Base-by-base conservation (phyloP, 2,329 filamentous ascomycete species). In the Arthrinium puccinioides region DNA sequence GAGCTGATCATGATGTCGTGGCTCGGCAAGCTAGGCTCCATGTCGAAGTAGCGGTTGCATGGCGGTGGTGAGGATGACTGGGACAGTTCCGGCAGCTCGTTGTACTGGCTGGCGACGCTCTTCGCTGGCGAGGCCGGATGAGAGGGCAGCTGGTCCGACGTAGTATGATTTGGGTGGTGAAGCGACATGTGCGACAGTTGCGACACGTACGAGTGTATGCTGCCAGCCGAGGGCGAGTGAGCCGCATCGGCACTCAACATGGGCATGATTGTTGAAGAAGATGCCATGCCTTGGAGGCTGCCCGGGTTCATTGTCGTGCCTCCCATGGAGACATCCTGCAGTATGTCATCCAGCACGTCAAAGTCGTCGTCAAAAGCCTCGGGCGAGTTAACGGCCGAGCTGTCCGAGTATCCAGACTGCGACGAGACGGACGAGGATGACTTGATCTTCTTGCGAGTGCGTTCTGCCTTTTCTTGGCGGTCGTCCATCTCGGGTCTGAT, bases 21-120 rank as follows among this genome's bases (percentile, higher is more conserved):
- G 11, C 46, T 48, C 42, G 52, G 56, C n/a, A 56, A 54, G 50
- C 59, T 62, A 27, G 63, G 56, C 28, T 71, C 66, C 40, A 64
- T 53, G 28, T 71, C 63, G 46, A 71, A 74, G 53, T 65, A 71
- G 30, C 59, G 63, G n/a, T 53, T 50, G 27, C 32, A 43, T 5
- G 54, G 52, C 6, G 70, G 70, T 4, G 75, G 74, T 18, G 76
- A 79, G 11, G 73, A 74, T 16, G 74, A 75, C 42, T 74, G 69
- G n/a, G 75, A 78, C 21, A 80, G 68, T 43, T 73, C 74, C 1
- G 76, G 76, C 5, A 74, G 73, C 4, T 75, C 75, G 55, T 71
- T 74, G 55, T 69, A 74, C 39, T 70, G 66, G 55, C 72, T 74
- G 14, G 57, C 54, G 4, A 58, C 54, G 51, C 69, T 74, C 57